Conservation (phyloP, 129 eudicot genomes). For the Glebionis coronaria region DNA sequence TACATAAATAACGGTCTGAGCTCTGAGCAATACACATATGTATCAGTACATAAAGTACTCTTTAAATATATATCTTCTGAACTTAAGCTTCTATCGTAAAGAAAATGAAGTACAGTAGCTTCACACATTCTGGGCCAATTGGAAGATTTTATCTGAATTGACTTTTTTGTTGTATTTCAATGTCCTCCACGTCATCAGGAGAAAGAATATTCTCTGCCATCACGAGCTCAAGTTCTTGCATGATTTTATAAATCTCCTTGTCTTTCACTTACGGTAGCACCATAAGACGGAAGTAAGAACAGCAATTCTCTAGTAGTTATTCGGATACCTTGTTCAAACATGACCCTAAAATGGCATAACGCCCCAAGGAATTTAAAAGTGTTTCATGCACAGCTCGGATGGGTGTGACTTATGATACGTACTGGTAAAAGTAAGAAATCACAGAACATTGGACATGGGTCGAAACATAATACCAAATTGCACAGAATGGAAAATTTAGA, state of each 20-base stretch:
- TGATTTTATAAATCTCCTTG: slow-evolving; percentile 68
- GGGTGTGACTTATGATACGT: slow-evolving; percentile 12
- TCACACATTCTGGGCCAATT: slow-evolving; percentile 71
- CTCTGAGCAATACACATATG: no score
- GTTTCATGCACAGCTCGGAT: slow-evolving; percentile 32
- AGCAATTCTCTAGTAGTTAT: slow-evolving; percentile 58
- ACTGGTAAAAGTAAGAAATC: slow-evolving; percentile 36
- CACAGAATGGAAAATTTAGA: slow-evolving; percentile 29
- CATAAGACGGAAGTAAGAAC: slow-evolving; percentile 67
- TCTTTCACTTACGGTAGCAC: slow-evolving; percentile 80
- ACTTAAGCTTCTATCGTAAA: slow-evolving; percentile 40
- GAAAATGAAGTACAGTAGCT: slow-evolving; percentile 64
- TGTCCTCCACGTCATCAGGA: slow-evolving; percentile 27
- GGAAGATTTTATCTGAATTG: slow-evolving; percentile 78
- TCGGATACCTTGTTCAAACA: slow-evolving; percentile 46
- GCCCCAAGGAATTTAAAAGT: no score
- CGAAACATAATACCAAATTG: slow-evolving; percentile 60
- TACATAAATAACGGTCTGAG: no score
- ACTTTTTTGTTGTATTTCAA: slow-evolving; percentile 47
- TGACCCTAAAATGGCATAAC: slow-evolving; percentile 36
- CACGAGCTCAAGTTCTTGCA: slow-evolving; percentile 52
- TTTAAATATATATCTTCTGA: slow-evolving; percentile 33
- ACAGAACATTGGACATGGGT: slow-evolving; percentile 79
- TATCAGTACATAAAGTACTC: no score
- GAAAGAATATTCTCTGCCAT: slow-evolving; percentile 35